Evolutionary conservation across 306 rosid species (phyloP).

Genomic region (Prunus campanulata): DNA sequence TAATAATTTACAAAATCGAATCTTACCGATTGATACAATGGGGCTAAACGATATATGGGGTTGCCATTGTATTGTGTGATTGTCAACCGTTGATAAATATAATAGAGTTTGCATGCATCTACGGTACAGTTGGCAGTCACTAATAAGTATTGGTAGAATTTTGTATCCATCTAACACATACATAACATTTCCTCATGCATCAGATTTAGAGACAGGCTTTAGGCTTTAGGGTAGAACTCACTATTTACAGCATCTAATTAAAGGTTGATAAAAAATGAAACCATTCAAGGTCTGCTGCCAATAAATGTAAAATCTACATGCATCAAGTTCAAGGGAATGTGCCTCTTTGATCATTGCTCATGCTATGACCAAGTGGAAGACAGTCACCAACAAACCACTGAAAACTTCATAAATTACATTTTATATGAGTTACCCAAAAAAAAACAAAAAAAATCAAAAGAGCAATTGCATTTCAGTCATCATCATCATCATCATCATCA

Average conservation of each 20-base stretch:
- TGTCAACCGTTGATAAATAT: no score
- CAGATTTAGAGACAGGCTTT: no score
- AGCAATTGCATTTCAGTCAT: slow-evolving; percentile 13
- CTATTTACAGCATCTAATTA: not conserved
- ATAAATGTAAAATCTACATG: not conserved
- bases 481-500: slow-evolving; percentile 15
- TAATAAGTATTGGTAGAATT: no score
- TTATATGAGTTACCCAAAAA: not conserved
- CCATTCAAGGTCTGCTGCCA: not conserved
- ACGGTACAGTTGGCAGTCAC: no score
- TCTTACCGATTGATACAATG: no score
- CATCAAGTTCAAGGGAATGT: not conserved
- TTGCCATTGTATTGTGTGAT: no score
- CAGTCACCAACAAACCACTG: not conserved
- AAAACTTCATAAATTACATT: not conserved
- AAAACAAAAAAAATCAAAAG: not conserved
- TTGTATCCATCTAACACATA: no score
- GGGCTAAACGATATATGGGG: no score
- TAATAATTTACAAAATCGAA: no score
- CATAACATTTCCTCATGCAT: no score
- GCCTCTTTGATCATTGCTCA: not conserved
- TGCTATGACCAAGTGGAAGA: not conserved
- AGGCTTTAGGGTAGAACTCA: not conserved
- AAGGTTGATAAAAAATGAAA: not conserved
- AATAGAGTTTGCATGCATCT: no score